A percentile compares a stretch with the other conserved stretches of the same genome.
These are phyloP conservation scores for Aspergillus proliferans DNA, from an alignment of 2,329 filamentous ascomycete genomes.

Conservation along the genomic window DNA sequence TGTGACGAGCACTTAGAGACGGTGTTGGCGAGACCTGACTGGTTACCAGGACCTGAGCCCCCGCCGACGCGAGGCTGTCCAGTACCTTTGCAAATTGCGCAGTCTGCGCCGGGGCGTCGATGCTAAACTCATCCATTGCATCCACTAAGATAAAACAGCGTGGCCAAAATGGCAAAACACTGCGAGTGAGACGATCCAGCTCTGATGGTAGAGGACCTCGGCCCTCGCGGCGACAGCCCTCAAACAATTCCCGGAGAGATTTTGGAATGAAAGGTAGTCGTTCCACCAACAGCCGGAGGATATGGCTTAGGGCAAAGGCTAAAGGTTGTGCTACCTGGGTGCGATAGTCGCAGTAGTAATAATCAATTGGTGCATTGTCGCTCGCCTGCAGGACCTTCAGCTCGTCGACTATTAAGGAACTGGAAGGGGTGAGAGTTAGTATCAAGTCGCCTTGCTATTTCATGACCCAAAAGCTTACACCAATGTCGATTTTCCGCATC, in stretches of 20 bases:
- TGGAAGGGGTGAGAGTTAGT: not conserved
- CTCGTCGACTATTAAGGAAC: not conserved
- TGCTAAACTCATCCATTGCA: conserved; percentile 3
- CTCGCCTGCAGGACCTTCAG: not conserved
- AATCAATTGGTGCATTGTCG: not conserved
- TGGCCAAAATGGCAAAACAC: not conserved
- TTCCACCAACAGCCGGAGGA: conserved; percentile 1
- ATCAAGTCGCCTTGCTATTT: not conserved
- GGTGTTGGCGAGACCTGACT: not conserved
- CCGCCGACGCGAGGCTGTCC: not conserved
- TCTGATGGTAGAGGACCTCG: not conserved
- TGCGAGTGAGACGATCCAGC: not conserved
- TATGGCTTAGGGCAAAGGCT: not conserved
- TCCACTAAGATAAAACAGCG: conserved; percentile 2
- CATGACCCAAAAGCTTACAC: not conserved
- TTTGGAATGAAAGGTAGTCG: not conserved
- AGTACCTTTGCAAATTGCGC: not conserved
- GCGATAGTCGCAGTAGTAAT: not conserved
- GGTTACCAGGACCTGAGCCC: not conserved
- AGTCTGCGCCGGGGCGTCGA: not conserved
- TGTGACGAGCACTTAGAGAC: not conserved
- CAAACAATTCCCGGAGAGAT: not conserved
- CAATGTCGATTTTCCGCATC: conserved; percentile 2
- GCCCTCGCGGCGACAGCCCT: not conserved
- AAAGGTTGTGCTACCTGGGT: not conserved